Conservation (phyloP, 2,329 filamentous ascomycete species). For the Nemania bipapillata region DNA sequence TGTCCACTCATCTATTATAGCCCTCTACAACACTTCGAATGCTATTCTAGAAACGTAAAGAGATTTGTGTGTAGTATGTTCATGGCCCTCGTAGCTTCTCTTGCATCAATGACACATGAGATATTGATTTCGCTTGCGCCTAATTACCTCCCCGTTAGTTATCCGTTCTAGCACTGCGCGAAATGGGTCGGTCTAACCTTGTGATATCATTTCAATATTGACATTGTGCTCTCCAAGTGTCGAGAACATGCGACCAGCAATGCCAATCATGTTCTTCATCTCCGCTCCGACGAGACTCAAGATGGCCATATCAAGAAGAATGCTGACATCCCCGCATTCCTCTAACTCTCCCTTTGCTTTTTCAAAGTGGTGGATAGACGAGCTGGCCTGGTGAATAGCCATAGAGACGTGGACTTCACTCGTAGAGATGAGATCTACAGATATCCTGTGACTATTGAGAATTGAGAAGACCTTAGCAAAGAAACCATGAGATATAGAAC, state of each 20-base stretch:
- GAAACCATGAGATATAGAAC: slow-evolving; percentile 94
- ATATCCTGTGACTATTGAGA: slow-evolving; percentile 84
- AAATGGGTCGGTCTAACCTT: slow-evolving; percentile 71
- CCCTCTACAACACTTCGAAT: background rate
- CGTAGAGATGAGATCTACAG: slow-evolving; percentile 95
- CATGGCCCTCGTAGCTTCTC: slow-evolving; percentile 90
- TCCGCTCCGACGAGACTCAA: slow-evolving; percentile 92
- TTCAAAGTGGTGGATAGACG: slow-evolving; percentile 70
- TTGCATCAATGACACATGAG: slow-evolving; percentile 92
- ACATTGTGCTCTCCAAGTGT: slow-evolving; percentile 92
- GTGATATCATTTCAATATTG: slow-evolving; percentile 99
- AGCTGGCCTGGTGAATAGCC: slow-evolving; percentile 86
- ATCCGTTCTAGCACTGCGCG: background rate
- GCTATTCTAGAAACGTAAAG: slow-evolving; percentile 89
- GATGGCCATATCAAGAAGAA: slow-evolving; percentile 93
- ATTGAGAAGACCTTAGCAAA: slow-evolving; percentile 94
- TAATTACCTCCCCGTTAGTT: slow-evolving; percentile 52
- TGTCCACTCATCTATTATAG: background rate
- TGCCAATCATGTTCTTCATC: slow-evolving; percentile 97
- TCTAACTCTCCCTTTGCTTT: slow-evolving; percentile 77
- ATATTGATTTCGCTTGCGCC: slow-evolving; percentile 99
- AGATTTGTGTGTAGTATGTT: slow-evolving; percentile 96
- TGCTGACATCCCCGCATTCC: slow-evolving; percentile 87
- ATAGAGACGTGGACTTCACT: slow-evolving; percentile 97
- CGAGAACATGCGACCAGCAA: slow-evolving; percentile 93